phyloP scores from a whole-genome alignment of 2,329 filamentous ascomycete species.

The Samsoniella hepiali region DNA sequence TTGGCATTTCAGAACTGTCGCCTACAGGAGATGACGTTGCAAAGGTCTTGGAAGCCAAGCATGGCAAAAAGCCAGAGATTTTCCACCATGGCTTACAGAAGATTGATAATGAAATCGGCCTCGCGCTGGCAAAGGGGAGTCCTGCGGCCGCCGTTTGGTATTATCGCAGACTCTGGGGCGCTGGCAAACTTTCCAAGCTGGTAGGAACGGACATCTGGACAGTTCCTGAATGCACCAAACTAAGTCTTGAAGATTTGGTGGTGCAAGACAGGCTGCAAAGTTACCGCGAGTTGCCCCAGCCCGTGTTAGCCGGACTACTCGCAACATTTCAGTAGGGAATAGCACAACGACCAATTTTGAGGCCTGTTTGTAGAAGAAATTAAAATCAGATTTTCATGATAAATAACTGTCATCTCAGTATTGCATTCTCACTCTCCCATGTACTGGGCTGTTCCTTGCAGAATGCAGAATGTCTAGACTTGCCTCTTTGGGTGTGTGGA shows the following conservation, averaged over 20 bases:
- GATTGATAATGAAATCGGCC: not conserved
- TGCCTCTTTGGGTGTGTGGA: conserved; percentile 3
- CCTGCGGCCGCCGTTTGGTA: not conserved
- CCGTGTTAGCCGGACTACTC: not conserved
- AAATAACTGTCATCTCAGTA: too few species aligned
- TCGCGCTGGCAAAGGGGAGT: not conserved
- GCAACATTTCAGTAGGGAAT: not conserved
- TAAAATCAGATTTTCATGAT: too few species aligned
- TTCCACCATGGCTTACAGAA: not conserved
- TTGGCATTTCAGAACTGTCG: conserved; percentile 1
- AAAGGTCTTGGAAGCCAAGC: not conserved
- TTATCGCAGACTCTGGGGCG: conserved; percentile 2
- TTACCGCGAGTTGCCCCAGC: not conserved
- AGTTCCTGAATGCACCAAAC: not conserved
- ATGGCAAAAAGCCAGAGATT: not conserved
- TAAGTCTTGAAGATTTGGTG: not conserved
- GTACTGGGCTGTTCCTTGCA: too few species aligned
- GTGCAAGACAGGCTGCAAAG: not conserved
- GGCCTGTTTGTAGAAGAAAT: not conserved
- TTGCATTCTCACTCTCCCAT: too few species aligned
- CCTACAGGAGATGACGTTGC: not conserved
- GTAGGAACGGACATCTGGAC: conserved; percentile 1
- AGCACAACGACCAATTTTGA: not conserved
- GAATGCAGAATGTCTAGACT: not conserved
- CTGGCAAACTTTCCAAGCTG: not conserved